phyloP scores from a whole-genome alignment of 2,329 filamentous ascomycete genomes.

The Pseudohalonectria lignicola region DNA sequence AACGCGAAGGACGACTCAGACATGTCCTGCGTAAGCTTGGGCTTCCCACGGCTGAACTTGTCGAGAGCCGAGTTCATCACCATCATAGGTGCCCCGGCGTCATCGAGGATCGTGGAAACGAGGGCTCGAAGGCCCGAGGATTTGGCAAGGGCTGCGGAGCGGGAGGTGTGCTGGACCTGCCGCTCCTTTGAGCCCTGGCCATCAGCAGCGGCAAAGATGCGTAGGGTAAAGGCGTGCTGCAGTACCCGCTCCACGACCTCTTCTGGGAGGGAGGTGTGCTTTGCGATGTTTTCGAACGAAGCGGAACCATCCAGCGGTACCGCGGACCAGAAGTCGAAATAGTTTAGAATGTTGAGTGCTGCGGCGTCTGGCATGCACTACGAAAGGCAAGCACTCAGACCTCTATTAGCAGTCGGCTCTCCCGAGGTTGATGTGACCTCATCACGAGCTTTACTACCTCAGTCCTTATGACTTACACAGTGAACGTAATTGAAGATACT shows the following conservation, averaged over 20 bases:
- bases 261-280: constrained; percentile 22
- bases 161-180: constrained; percentile 23
- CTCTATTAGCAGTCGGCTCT: too few species aligned
- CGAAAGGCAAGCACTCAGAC: too few species aligned
- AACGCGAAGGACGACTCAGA: constrained; percentile 24
- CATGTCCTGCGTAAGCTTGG: constrained; percentile 19
- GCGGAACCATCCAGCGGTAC: constrained; percentile 35
- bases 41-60: constrained; percentile 18
- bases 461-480: constrained; percentile 1
- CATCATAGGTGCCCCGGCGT: constrained; percentile 2
- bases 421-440: too few species aligned
- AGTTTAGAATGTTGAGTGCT: constrained; percentile 33
- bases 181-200: constrained; percentile 10
- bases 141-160: constrained; percentile 23
- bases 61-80: constrained; percentile 15
- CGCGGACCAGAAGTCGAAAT: constrained; percentile 40
- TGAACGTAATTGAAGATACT: constrained; percentile 25
- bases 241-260: constrained; percentile 26
- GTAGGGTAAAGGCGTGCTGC: constrained; percentile 24
- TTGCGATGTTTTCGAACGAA: constrained; percentile 27
- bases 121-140: constrained; percentile 1
- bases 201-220: constrained; percentile 18
- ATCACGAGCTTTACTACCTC: too few species aligned
- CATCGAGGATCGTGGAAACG: constrained; percentile 2
- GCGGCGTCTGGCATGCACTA: constrained; percentile 3